A percentile compares a stretch with the other conserved stretches of the same genome.
phyloP scores from a whole-genome alignment of 208 protist genomes.

The Trypanosoma boissoni region DNA sequence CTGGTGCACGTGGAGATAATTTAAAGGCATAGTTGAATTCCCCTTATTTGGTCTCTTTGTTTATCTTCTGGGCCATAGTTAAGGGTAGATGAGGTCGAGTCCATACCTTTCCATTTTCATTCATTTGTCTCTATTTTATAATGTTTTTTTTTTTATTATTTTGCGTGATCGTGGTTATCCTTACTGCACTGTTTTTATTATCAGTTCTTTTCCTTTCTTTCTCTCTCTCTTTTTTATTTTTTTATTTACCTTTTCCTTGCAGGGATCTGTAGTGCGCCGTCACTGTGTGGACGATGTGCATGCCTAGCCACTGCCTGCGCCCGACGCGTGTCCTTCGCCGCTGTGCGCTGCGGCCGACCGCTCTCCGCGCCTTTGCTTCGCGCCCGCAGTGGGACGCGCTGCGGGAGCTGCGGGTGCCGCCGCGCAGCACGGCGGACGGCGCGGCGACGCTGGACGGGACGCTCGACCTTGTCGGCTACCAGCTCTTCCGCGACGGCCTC shows the following conservation, averaged over 20 bases:
- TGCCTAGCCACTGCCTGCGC: too few relatives aligned
- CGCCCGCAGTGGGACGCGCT: conserved; percentile 66
- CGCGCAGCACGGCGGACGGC: conserved; percentile 56
- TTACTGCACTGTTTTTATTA: neutral
- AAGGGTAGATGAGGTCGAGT: too few relatives aligned
- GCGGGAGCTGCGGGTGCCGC: conserved; percentile 55
- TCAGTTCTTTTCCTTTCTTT: conserved; percentile 13
- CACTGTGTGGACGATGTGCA: too few relatives aligned
- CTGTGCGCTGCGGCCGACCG: conserved; percentile 12
- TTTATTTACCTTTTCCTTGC: conserved; percentile 3
- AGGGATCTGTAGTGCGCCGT: too few relatives aligned
- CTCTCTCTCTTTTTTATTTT: conserved; percentile 24
- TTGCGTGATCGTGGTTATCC: conserved; percentile 3
- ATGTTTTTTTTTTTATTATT: conserved; percentile 10
- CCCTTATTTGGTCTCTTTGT: too few relatives aligned
- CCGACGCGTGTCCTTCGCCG: conserved; percentile 26
- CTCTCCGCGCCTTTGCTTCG: conserved; percentile 25
- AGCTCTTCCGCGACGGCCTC: conserved; percentile 81
- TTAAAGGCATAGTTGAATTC: too few relatives aligned
- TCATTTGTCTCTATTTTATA: conserved; percentile 15
- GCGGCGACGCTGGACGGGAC: conserved; percentile 79
- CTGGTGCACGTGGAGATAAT: too few relatives aligned
- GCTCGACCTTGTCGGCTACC: conserved; percentile 80
- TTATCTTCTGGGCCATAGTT: too few relatives aligned
- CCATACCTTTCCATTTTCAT: too few relatives aligned